A percentile compares a stretch with the other conserved stretches of the same genome.
Conservation (phyloP, 2,329 filamentous ascomycete genomes). For the Curvularia eragrostidis region DNA sequence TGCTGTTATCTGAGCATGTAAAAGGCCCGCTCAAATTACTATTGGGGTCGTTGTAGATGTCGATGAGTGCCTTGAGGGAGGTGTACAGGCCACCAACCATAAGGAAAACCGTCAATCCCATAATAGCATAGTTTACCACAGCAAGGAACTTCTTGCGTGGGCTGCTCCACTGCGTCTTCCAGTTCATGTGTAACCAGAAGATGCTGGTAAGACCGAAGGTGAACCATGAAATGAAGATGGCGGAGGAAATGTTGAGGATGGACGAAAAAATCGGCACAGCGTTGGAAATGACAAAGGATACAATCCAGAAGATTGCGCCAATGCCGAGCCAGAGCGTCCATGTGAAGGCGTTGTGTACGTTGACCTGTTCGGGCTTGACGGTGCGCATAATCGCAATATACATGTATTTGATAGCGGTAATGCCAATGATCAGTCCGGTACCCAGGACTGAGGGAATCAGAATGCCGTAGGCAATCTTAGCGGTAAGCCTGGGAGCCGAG, state of each 20-base stretch:
- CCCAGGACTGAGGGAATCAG: slow-evolving; percentile 74
- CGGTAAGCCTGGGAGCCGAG: slow-evolving; percentile 62
- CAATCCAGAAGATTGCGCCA: slow-evolving; percentile 59
- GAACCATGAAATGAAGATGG: slow-evolving; percentile 71
- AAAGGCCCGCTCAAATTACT: slow-evolving; percentile 37
- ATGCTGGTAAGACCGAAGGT: slow-evolving; percentile 58
- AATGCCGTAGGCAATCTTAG: slow-evolving; percentile 71
- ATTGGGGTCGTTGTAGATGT: slow-evolving; percentile 37
- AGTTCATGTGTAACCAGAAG: slow-evolving; percentile 59
- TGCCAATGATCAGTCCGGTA: slow-evolving; percentile 72
- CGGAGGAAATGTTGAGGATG: slow-evolving; percentile 65
- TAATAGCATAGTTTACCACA: slow-evolving; percentile 53
- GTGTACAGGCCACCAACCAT: slow-evolving; percentile 38
- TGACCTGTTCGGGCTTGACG: slow-evolving; percentile 31
- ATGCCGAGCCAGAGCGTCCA: slow-evolving; percentile 71
- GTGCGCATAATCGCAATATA: slow-evolving; percentile 67
- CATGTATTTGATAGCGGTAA: slow-evolving; percentile 70
- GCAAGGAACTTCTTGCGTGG: slow-evolving; percentile 54
- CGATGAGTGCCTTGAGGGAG: slow-evolving; percentile 36
- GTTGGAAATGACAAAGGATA: slow-evolving; percentile 54
- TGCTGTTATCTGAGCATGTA: slow-evolving; percentile 39
- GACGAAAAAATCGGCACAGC: slow-evolving; percentile 66
- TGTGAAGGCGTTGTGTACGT: slow-evolving; percentile 57
- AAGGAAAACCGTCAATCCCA: slow-evolving; percentile 43
- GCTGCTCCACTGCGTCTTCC: slow-evolving; percentile 37